Percentiles rank a stretch among this genome's conserved stretches.
Conservation (phyloP, 2,329 filamentous ascomycete genomes). For the Emergomyces africanus region DNA sequence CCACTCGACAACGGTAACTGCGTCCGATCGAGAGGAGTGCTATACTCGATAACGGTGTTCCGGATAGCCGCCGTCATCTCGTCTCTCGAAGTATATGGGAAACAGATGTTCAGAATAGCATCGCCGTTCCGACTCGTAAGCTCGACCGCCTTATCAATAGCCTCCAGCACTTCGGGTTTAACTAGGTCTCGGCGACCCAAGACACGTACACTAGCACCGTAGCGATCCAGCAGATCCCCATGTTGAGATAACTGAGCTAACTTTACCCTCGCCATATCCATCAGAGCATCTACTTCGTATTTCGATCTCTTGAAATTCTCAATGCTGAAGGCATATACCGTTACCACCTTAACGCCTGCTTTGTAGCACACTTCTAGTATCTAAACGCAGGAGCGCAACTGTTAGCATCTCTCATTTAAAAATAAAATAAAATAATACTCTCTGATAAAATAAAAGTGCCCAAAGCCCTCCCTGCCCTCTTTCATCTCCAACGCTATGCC, state of each 20-base stretch:
- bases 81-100: constrained; percentile 90
- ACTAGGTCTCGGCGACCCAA: constrained; percentile 75
- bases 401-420: constrained; percentile 5
- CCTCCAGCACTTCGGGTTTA: constrained; percentile 74
- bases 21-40: constrained; percentile 48
- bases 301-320: constrained; percentile 97
- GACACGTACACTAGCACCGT: constrained; percentile 76
- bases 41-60: constrained; percentile 76
- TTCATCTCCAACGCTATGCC: too few species aligned
- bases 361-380: constrained; percentile 98
- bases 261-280: constrained; percentile 97
- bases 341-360: constrained; percentile 89
- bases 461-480: background rate
- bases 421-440: background rate
- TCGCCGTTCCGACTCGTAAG: constrained; percentile 79
- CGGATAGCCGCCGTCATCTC: constrained; percentile 88
- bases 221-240: constrained; percentile 82
- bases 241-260: constrained; percentile 84
- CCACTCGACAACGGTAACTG: constrained; percentile 25
- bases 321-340: constrained; percentile 96
- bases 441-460: background rate
- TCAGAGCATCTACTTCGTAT: constrained; percentile 90
- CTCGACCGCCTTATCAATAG: constrained; percentile 73
- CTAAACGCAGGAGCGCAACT: constrained; percentile 28
- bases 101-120: constrained; percentile 81